Base-by-base conservation (phyloP, 1,139 yeast species). In the Lodderomyces jiufengensis region DNA sequence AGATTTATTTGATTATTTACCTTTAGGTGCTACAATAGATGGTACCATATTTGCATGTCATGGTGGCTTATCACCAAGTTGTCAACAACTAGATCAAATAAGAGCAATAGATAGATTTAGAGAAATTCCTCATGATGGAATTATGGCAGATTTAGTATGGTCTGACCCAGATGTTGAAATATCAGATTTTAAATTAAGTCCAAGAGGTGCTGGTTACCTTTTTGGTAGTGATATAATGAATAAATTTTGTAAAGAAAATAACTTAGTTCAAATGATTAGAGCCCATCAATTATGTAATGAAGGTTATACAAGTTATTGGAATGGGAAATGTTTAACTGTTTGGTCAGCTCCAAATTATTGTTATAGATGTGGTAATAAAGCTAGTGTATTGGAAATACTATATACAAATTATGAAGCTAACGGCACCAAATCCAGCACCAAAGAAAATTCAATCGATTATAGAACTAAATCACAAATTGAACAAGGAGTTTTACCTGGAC, bases 331-430 rank as follows among this genome's bases (percentile, higher is more conserved):
- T 38, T 80, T 95, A 29, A 94, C 98, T 0, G 97, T 94, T 10
- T 94, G 98, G 98, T 83, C 95, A 1, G 98, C 98, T 0, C 99
- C 98, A 0, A 92, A 92, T 55, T 92, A 92, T 57, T 94, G 98
- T 57, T 94, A 92, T 55, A 62, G 98, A 45, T 92, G 98, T 62
- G 98, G 97, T 2, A 94, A 92, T 54, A 84, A 87, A 52, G 98
- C 98, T 2, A 85, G 95, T 25, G 90, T 94, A 6, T 67, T 94
- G 47, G 97, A 94, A 56, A 79, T 92, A 4, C 40, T 51, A 23
- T 60, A 63, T 43, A 52, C 68, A 4, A 59, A 57, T 43, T 61
- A 59, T 42, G 60, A 55, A 44, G 45, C 40, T 33, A 49, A 51
- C 27, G 12, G 22, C 6, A 14, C 8, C 20, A 5, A 5, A 18